Percentiles rank a stretch among this genome's conserved stretches.
Evolutionary conservation across 306 rosid species (phyloP).

Genomic region (Senna tora): DNA sequence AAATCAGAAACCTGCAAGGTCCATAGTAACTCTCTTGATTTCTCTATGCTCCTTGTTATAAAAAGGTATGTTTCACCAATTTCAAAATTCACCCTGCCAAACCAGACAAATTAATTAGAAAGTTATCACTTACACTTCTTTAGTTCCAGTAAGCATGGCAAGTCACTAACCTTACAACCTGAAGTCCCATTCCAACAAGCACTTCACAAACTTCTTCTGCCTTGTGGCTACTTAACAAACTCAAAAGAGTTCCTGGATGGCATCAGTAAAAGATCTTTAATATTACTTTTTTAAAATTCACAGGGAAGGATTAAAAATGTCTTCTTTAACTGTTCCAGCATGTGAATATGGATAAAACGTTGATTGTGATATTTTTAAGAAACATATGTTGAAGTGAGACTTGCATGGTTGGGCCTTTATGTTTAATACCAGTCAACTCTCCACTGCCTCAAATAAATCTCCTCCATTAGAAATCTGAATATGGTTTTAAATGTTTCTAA

Average conservation of each 20-base stretch:
- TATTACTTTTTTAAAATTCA: constrained; percentile 14
- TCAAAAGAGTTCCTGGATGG: constrained; percentile 54
- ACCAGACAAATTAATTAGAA: constrained; percentile 40
- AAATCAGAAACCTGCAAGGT: constrained; percentile 58
- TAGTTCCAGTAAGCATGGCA: constrained; percentile 26
- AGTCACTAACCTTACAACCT: constrained; percentile 80
- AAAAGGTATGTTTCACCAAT: constrained; percentile 64
- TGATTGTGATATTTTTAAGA: neutral
- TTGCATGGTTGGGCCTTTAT: neutral
- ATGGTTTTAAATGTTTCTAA: constrained; percentile 5
- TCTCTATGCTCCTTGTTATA: constrained; percentile 73
- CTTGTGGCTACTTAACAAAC: constrained; percentile 61
- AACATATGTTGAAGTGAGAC: constrained; percentile 18
- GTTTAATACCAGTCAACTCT: constrained; percentile 1
- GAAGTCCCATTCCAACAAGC: constrained; percentile 84
- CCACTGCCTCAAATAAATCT: neutral
- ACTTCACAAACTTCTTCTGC: constrained; percentile 76
- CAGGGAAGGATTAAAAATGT: constrained; percentile 5
- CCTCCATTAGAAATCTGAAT: neutral
- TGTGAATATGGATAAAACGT: constrained; percentile 16
- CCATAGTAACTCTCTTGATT: constrained; percentile 65
- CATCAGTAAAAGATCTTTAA: constrained; percentile 20
- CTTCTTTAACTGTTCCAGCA: constrained; percentile 25
- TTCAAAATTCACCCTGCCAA: constrained; percentile 61
- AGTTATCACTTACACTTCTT: constrained; percentile 24